Conservation (phyloP, 306 rosid genomes). For the Alnus rubra region DNA sequence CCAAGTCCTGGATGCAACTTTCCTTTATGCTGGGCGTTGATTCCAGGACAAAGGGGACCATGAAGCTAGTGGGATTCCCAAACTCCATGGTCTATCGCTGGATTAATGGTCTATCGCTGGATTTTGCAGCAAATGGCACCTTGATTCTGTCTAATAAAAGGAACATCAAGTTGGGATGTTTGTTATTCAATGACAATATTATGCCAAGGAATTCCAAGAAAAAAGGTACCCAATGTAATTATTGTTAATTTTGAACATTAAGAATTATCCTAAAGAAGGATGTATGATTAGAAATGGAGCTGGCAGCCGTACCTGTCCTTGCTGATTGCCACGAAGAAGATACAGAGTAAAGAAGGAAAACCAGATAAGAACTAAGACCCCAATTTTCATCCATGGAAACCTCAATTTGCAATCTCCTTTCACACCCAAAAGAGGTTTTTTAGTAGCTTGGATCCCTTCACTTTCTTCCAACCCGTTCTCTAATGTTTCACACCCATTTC, state of each 20-base stretch:
- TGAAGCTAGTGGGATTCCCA: not conserved
- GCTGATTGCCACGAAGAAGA: conserved; percentile 74
- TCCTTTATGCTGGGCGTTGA: not conserved
- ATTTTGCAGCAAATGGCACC: not conserved
- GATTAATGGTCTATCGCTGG: not conserved
- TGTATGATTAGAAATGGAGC: conserved; percentile 4
- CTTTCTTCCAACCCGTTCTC: conserved; percentile 41
- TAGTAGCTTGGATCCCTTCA: conserved; percentile 21
- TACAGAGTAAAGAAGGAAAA: conserved; percentile 66
- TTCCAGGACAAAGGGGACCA: not conserved
- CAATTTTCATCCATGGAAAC: conserved; percentile 70
- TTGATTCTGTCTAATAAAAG: not conserved
- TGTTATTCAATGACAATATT: no score
- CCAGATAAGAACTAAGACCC: conserved; percentile 67
- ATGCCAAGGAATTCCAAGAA: not conserved
- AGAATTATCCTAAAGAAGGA: not conserved
- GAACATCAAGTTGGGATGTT: no score
- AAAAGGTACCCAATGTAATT: not conserved
- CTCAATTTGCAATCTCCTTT: conserved; percentile 26
- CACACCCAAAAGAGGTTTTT: conserved; percentile 48
- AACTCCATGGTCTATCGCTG: not conserved
- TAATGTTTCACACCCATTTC: conserved; percentile 29
- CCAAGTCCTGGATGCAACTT: not conserved
- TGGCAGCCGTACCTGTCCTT: conserved; percentile 53
- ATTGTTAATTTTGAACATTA: not conserved